These are phyloP conservation scores for Rhynchospora pubera DNA, from an alignment of 176 grass and related monocot species.

Conservation along the genomic window DNA sequence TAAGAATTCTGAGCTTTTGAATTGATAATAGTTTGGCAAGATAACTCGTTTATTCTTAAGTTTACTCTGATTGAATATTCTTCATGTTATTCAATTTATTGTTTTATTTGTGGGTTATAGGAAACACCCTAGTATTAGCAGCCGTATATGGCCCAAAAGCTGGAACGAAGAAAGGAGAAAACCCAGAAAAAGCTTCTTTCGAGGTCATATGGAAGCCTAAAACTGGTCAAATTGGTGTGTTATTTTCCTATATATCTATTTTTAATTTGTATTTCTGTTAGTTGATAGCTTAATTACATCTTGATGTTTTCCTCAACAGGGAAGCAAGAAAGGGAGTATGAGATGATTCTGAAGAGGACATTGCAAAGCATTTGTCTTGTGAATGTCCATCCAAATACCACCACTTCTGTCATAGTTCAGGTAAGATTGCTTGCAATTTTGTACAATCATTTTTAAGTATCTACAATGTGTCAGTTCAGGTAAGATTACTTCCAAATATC, in stretches of 20 bases:
- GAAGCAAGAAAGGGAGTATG: constrained; percentile 70
- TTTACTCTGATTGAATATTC: background rate
- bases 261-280: background rate
- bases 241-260: background rate
- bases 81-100: background rate
- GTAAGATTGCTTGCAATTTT: constrained; percentile 14
- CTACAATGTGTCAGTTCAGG: background rate
- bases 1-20: no score
- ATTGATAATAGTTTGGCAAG: no score
- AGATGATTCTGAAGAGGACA: constrained; percentile 80
- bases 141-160: constrained; percentile 83
- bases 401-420: constrained; percentile 73
- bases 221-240: constrained; percentile 65
- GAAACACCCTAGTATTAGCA: constrained; percentile 67
- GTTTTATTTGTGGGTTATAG: constrained; percentile 12
- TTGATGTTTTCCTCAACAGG: constrained; percentile 27
- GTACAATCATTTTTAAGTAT: background rate
- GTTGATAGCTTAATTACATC: background rate
- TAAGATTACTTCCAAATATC: no score
- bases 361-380: constrained; percentile 80
- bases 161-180: constrained; percentile 77
- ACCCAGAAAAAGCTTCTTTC: constrained; percentile 79
- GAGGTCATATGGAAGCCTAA: constrained; percentile 94
- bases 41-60: background rate
- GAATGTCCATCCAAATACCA: constrained; percentile 82